These are phyloP conservation scores for Pisolithus orientalis DNA, from an alignment of 768 basidiomycete species.

Conservation along the genomic window DNA sequence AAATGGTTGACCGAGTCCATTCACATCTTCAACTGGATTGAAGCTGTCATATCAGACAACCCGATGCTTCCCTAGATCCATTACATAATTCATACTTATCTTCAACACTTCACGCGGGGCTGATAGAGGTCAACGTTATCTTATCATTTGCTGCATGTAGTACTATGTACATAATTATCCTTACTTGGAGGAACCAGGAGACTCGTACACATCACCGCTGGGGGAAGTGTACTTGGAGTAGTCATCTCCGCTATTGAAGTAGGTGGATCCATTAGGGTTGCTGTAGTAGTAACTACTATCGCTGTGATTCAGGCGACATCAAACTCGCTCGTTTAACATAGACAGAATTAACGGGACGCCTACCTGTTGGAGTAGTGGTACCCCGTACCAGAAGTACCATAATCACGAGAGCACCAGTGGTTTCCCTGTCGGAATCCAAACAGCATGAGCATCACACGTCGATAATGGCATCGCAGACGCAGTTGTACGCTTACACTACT, in stretches of 20 bases:
- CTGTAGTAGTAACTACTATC: slow-evolving; percentile 59
- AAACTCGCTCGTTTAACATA: neutral
- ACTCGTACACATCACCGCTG: slow-evolving; percentile 26
- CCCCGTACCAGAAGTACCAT: slow-evolving; percentile 33
- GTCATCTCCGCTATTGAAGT: slow-evolving; percentile 48
- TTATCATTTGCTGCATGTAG: neutral
- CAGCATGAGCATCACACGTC: neutral
- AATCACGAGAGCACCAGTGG: slow-evolving; percentile 52
- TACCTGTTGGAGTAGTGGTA: slow-evolving; percentile 63
- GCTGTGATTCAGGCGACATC: slow-evolving; percentile 13
- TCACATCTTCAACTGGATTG: too few relatives aligned
- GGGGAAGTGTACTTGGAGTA: slow-evolving; percentile 47
- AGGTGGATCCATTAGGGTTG: slow-evolving; percentile 56
- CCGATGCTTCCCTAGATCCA: too few relatives aligned
- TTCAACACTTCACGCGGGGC: too few relatives aligned
- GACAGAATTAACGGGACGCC: neutral
- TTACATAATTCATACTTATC: too few relatives aligned
- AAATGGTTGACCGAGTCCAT: too few relatives aligned
- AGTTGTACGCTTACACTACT: slow-evolving; percentile 32
- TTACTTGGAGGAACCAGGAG: slow-evolving; percentile 19
- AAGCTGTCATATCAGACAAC: too few relatives aligned
- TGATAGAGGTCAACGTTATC: too few relatives aligned
- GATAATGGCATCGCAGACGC: neutral
- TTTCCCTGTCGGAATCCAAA: slow-evolving; percentile 41
- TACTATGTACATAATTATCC: neutral